A percentile compares a stretch with the other conserved stretches of the same genome.
phyloP scores from a whole-genome alignment of 2,329 filamentous ascomycete genomes.

The Dothidotthia symphoricarpi region DNA sequence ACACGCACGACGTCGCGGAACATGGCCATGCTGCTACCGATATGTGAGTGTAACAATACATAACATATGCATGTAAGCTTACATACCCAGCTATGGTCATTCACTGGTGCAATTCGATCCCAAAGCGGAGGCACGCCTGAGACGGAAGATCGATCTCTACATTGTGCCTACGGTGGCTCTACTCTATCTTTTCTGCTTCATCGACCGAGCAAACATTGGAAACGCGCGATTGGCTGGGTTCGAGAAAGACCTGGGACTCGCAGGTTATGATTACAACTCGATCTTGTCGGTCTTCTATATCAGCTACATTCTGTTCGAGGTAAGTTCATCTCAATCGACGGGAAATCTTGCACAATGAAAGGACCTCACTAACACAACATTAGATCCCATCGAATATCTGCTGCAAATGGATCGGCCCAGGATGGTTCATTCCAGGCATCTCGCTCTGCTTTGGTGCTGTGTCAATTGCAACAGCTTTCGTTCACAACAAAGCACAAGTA shows the following conservation, averaged over 20 bases:
- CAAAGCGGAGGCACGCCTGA: conserved; percentile 57
- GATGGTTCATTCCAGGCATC: conserved; percentile 66
- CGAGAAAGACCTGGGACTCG: conserved; percentile 59
- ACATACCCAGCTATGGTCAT: conserved; percentile 31
- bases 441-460: conserved; percentile 63
- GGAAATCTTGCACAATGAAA: conserved; percentile 59
- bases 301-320: conserved; percentile 59
- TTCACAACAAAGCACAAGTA: conserved; percentile 52
- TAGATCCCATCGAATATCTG: conserved; percentile 67
- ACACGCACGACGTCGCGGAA: conserved; percentile 27
- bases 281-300: conserved; percentile 70
- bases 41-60: conserved; percentile 18
- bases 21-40: conserved; percentile 34
- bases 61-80: conserved; percentile 1
- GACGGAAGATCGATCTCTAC: conserved; percentile 64
- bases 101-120: conserved; percentile 50
- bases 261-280: conserved; percentile 66
- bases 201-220: conserved; percentile 73
- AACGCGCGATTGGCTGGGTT: conserved; percentile 67
- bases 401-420: conserved; percentile 70
- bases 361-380: conserved; percentile 51
- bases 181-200: conserved; percentile 71
- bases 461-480: conserved; percentile 66
- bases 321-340: conserved; percentile 49
- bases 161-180: conserved; percentile 65